Evolutionary conservation across 257 asterid genomes (phyloP).

Genomic region (Paulownia fortunei): DNA sequence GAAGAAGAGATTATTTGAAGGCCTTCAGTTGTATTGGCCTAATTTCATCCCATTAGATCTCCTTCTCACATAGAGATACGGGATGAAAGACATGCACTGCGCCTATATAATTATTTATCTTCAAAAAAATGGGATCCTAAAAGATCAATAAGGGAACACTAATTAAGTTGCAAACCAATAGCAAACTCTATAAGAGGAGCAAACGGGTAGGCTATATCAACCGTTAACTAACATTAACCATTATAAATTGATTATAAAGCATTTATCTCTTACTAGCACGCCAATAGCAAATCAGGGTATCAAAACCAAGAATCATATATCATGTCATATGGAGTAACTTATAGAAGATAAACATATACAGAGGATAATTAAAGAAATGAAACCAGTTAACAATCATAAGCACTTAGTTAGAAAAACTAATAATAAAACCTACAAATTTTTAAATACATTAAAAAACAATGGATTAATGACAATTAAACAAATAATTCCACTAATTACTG

Average conservation of each 20-base stretch:
- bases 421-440: not conserved
- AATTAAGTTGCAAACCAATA: not conserved
- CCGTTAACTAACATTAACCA: not conserved
- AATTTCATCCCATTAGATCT: not conserved
- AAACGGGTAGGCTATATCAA: not conserved
- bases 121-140: not conserved
- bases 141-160: not conserved
- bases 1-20: not conserved
- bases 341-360: not conserved
- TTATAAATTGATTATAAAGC: not conserved
- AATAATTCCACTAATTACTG: not conserved
- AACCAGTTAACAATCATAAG: not conserved
- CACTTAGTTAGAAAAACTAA: not conserved
- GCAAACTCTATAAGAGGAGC: not conserved
- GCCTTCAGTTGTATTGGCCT: not conserved
- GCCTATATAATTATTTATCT: not conserved
- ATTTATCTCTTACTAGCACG: not conserved
- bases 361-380: conserved; percentile 12
- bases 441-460: not conserved
- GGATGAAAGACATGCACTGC: not conserved
- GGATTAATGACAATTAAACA: conserved; percentile 9
- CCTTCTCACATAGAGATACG: not conserved
- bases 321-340: not conserved
- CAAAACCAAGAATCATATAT: not conserved
- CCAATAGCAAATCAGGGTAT: not conserved